Percentiles rank a stretch among this genome's conserved stretches.
Evolutionary conservation across 169 alveolate genomes (phyloP).

Genomic region (Plasmodium inui): DNA sequence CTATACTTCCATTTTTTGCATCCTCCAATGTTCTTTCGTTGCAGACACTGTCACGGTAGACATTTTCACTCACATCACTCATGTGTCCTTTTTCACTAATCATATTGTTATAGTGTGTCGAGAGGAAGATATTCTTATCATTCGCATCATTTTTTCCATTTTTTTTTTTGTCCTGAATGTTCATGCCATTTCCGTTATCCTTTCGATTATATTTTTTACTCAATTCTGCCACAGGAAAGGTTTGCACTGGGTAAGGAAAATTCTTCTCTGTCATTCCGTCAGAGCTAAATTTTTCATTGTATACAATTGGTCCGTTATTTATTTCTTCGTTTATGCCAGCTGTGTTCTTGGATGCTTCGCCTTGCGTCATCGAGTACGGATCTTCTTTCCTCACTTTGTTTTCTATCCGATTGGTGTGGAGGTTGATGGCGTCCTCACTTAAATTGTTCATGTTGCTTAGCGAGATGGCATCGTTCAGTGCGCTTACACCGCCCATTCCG

Average conservation of each 20-base stretch:
- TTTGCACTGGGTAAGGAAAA: background rate
- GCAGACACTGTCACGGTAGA: background rate
- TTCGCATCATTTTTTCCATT: background rate
- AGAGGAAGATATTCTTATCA: background rate
- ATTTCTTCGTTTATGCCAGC: background rate
- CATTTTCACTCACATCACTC: background rate
- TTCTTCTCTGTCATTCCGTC: background rate
- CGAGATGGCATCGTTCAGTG: background rate
- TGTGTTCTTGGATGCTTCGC: background rate
- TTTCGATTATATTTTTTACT: background rate
- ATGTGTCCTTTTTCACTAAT: background rate
- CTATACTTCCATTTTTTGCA: background rate
- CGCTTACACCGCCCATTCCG: background rate
- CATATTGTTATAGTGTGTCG: background rate
- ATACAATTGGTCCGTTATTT: background rate
- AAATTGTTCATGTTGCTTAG: background rate
- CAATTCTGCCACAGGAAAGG: background rate
- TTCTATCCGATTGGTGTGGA: slow-evolving; percentile 12
- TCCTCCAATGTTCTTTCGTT: slow-evolving; percentile 7
- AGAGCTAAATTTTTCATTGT: slow-evolving; percentile 8
- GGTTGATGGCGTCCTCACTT: background rate
- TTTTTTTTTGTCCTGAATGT: background rate
- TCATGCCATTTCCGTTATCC: background rate
- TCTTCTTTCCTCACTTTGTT: slow-evolving; percentile 6
- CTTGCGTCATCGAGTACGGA: background rate